Percentiles rank a stretch among this genome's conserved stretches.
phyloP scores from a whole-genome alignment of 176 grass and related monocot genomes.

The Olyra latifolia region DNA sequence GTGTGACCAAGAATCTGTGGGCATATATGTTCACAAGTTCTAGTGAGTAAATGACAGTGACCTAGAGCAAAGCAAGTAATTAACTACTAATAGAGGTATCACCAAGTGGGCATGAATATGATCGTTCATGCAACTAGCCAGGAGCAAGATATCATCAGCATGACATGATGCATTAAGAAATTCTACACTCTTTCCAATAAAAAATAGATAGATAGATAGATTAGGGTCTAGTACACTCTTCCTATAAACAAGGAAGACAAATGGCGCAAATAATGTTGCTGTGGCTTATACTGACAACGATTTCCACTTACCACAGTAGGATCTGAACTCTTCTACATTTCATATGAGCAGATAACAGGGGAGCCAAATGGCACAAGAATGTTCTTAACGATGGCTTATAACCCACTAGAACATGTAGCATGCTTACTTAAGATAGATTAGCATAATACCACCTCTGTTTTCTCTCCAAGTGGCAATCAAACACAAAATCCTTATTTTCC shows the following conservation, averaged over 20 bases:
- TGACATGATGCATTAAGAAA: background rate
- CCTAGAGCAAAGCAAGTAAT: background rate
- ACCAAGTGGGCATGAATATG: background rate
- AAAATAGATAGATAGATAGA: background rate
- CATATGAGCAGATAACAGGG: background rate
- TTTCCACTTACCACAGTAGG: background rate
- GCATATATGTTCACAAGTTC: slow-evolving; percentile 6
- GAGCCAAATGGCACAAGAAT: slow-evolving; percentile 42
- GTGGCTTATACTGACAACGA: background rate
- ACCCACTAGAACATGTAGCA: background rate
- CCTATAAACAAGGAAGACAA: slow-evolving; percentile 24
- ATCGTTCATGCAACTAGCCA: background rate
- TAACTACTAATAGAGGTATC: slow-evolving; percentile 4
- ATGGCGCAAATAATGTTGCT: slow-evolving; percentile 19
- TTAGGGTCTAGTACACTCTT: background rate
- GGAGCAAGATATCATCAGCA: background rate
- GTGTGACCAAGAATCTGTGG: slow-evolving; percentile 27
- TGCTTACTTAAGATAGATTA: background rate
- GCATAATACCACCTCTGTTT: background rate
- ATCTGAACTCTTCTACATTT: background rate
- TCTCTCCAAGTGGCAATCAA: slow-evolving; percentile 44
- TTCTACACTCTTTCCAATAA: background rate
- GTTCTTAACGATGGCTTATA: background rate
- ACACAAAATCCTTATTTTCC: background rate
- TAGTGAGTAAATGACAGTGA: slow-evolving; percentile 27